These are phyloP conservation scores for Diaporthe vaccinii DNA, from an alignment of 2,329 filamentous ascomycete species.

Conservation along the genomic window DNA sequence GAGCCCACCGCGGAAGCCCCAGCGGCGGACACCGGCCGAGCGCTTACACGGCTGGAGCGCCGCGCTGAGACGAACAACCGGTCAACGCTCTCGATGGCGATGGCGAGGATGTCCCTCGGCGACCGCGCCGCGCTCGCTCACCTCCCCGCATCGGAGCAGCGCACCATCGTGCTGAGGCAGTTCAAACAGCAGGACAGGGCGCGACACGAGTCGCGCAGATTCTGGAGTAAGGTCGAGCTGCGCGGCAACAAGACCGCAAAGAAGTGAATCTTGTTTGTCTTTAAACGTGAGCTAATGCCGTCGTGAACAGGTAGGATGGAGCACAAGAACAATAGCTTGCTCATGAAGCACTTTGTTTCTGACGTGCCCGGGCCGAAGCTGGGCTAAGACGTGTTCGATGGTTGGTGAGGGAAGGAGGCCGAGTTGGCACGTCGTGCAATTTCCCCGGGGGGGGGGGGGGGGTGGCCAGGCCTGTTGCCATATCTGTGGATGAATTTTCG, in stretches of 20 bases:
- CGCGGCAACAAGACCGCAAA: neutral
- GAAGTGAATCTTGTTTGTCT: neutral
- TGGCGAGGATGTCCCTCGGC: conserved; percentile 43
- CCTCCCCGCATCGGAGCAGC: conserved; percentile 48
- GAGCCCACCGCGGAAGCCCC: neutral
- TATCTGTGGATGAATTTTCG: neutral
- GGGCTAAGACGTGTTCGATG: neutral
- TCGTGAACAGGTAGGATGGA: conserved; percentile 34
- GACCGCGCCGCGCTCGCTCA: conserved; percentile 49
- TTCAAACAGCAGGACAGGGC: conserved; percentile 49
- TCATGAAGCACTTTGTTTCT: conserved; percentile 44
- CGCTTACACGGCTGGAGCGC: conserved; percentile 29
- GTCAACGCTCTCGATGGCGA: conserved; percentile 5
- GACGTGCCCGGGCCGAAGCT: conserved; percentile 42
- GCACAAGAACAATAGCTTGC: conserved; percentile 43
- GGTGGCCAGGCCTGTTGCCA: no score
- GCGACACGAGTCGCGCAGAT: conserved; percentile 41
- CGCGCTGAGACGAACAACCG: conserved; percentile 12
- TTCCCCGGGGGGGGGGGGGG: no score
- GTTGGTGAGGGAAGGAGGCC: neutral
- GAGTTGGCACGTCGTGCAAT: neutral
- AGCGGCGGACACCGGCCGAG: neutral
- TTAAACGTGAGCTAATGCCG: neutral
- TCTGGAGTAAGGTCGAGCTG: conserved; percentile 43
- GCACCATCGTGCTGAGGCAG: conserved; percentile 46